A percentile compares a stretch with the other conserved stretches of the same genome.
Conservation (phyloP, 139 green algal genomes). For the Tetradesmus lagerheimii region DNA sequence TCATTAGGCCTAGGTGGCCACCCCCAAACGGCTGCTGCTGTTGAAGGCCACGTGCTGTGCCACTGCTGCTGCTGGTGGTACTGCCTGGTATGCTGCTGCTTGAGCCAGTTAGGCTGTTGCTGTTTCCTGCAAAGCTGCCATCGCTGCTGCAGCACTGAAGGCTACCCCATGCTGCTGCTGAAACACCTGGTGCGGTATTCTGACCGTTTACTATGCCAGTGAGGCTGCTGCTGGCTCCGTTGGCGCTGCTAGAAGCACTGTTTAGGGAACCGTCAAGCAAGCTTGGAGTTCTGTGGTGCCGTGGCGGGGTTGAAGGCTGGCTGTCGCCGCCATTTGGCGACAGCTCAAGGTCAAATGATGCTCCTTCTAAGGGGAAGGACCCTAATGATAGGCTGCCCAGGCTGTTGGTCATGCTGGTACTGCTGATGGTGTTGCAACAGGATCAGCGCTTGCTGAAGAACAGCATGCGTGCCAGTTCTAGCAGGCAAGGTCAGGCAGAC, state of each 20-base stretch:
- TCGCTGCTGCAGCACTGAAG: background rate
- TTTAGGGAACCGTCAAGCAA: background rate
- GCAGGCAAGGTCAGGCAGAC: background rate
- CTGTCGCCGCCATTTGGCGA: background rate
- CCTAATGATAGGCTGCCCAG: background rate
- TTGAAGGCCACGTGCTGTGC: background rate
- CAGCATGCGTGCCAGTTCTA: background rate
- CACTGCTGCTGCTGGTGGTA: background rate
- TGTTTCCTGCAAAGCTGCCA: conserved; percentile 11
- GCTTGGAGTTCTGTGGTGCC: conserved; percentile 14
- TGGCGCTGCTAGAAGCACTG: background rate
- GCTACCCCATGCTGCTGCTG: background rate
- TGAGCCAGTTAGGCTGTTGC: background rate
- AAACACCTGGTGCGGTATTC: background rate
- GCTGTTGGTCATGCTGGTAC: background rate
- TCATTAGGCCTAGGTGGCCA: background rate
- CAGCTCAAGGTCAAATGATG: background rate
- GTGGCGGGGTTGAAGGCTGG: background rate
- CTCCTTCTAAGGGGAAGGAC: background rate
- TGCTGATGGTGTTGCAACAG: background rate
- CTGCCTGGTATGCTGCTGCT: background rate
- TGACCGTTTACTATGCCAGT: background rate
- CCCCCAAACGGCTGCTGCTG: background rate
- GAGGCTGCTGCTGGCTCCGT: background rate
- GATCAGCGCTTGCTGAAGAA: background rate